Conservation (phyloP, 495 filamentous ascomycete species). For the Aspergillus conjunctus region DNA sequence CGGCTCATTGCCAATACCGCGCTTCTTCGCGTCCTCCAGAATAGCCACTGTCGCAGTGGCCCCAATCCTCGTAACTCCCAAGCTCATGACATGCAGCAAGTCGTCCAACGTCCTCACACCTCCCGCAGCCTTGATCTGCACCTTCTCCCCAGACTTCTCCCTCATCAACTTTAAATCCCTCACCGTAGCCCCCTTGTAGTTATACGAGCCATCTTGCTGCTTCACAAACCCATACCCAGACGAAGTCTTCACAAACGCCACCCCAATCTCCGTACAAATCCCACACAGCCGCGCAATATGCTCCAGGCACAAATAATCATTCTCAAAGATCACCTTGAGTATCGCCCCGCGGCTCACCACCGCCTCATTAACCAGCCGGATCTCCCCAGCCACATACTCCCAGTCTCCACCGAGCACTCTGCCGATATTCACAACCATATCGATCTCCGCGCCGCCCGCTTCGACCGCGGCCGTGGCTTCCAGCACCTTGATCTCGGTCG, state of each 20-base stretch:
- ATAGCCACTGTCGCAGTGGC: constrained; percentile 57
- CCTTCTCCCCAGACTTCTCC: constrained; percentile 40
- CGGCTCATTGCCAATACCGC: constrained; percentile 50
- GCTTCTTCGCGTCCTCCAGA: constrained; percentile 52
- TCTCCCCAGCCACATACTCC: constrained; percentile 55
- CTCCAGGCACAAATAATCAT: constrained; percentile 45
- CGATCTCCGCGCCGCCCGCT: constrained; percentile 55
- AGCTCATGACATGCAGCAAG: constrained; percentile 38
- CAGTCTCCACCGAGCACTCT: constrained; percentile 58
- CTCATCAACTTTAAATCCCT: constrained; percentile 56
- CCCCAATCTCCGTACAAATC: constrained; percentile 50
- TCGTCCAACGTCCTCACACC: constrained; percentile 48
- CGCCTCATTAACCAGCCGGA: constrained; percentile 48
- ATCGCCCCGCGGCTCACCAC: constrained; percentile 44
- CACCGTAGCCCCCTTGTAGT: constrained; percentile 53
- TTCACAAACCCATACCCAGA: constrained; percentile 62
- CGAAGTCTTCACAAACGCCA: constrained; percentile 61
- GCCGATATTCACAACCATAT: constrained; percentile 62
- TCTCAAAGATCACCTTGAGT: constrained; percentile 63
- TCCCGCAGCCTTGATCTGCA: constrained; percentile 60
- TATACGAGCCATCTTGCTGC: constrained; percentile 49
- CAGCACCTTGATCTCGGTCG: constrained; percentile 52
- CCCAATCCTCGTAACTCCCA: constrained; percentile 51
- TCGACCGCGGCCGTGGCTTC: constrained; percentile 52
- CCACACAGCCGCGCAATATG: constrained; percentile 52